A percentile compares a stretch with the other conserved stretches of the same genome.
Evolutionary conservation across 495 filamentous ascomycete genomes (phyloP).

Genomic region (Darksidea phi): DNA sequence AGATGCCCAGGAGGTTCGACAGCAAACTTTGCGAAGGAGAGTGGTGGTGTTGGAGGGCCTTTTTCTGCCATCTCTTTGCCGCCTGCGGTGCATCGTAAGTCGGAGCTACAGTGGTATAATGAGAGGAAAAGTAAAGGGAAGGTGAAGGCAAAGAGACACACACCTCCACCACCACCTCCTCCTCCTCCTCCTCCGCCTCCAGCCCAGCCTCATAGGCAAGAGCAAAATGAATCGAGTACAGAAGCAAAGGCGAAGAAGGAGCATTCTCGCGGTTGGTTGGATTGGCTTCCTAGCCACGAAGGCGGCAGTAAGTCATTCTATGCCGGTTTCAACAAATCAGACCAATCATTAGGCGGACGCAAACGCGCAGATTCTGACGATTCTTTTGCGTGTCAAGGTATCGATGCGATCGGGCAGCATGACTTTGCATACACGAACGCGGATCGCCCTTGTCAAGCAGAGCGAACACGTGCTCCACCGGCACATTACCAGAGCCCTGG

Average conservation of each 20-base stretch:
- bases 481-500: too few species aligned
- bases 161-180: neutral
- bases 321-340: neutral
- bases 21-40: constrained; percentile 14
- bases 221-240: neutral
- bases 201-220: neutral
- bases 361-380: constrained; percentile 17
- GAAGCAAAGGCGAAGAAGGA: neutral
- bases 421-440: too few species aligned
- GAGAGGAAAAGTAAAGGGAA: neutral
- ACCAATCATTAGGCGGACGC: neutral
- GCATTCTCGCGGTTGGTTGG: neutral
- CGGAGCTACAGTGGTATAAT: neutral
- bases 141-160: neutral
- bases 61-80: constrained; percentile 7
- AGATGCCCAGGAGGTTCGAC: too few species aligned
- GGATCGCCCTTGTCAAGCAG: too few species aligned
- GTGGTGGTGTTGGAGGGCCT: constrained; percentile 17
- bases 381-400: constrained; percentile 26
- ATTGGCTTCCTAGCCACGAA: neutral
- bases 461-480: too few species aligned
- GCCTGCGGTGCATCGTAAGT: too few species aligned
- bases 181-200: neutral
- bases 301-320: constrained; percentile 13
- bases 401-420: neutral